Conservation (phyloP, 2,329 filamentous ascomycete species). For the Epichloe festucae region DNA sequence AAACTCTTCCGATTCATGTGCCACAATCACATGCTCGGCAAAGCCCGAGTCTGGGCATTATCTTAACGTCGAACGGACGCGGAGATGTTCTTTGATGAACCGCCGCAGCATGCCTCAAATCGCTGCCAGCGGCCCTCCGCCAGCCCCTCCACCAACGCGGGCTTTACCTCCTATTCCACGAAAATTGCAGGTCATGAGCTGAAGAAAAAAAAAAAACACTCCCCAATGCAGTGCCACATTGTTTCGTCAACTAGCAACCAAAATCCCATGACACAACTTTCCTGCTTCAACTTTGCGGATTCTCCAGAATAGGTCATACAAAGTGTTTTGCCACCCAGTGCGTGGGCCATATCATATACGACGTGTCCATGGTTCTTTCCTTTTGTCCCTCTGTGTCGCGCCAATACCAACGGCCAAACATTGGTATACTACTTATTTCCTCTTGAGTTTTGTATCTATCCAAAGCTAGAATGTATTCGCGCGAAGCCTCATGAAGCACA, state of each 20-base stretch:
- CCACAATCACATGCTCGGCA: constrained; percentile 9
- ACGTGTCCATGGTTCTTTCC: neutral
- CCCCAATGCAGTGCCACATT: too few species aligned
- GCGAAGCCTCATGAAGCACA: neutral
- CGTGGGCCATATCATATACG: neutral
- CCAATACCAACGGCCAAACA: too few species aligned
- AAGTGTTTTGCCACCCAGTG: neutral
- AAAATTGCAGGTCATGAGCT: constrained; percentile 9
- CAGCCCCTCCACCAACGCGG: constrained; percentile 39
- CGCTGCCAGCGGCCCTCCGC: constrained; percentile 34
- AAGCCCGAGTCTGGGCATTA: constrained; percentile 1
- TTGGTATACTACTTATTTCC: neutral
- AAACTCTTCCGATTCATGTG: constrained; percentile 14
- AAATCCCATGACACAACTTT: too few species aligned
- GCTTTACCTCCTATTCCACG: constrained; percentile 41
- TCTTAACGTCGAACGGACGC: constrained; percentile 10
- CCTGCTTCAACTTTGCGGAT: too few species aligned
- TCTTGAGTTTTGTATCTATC: neutral
- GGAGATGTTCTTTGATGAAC: constrained; percentile 15
- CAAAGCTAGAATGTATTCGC: neutral
- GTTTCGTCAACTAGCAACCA: too few species aligned
- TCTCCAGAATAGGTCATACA: too few species aligned
- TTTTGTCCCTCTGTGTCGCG: neutral
- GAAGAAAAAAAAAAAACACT: neutral
- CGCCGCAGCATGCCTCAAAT: constrained; percentile 40